Conservation (phyloP, 2,329 filamentous ascomycete genomes). For the Ophiognomonia clavigignenti-juglandacearum region DNA sequence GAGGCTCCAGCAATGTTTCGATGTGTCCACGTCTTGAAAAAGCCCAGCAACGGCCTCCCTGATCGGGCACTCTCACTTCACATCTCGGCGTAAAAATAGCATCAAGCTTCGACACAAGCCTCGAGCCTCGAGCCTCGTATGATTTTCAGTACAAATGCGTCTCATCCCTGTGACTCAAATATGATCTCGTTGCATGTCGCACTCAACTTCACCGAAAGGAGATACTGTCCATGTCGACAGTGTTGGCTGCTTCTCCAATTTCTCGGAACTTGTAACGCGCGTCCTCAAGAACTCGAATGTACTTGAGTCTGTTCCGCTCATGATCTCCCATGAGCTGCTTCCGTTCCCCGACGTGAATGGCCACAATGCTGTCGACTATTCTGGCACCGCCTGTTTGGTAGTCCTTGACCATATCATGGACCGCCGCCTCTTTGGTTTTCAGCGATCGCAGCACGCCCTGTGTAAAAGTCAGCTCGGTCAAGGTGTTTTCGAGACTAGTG, state of each 20-base stretch:
- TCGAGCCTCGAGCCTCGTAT: no score
- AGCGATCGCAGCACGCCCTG: constrained; percentile 10
- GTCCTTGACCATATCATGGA: constrained; percentile 4
- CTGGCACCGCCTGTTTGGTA: constrained; percentile 4
- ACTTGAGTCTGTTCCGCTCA: constrained; percentile 1
- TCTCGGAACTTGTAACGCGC: not conserved
- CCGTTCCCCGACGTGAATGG: constrained; percentile 2
- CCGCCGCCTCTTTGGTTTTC: constrained; percentile 5
- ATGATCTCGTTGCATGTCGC: no score
- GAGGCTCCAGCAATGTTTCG: no score
- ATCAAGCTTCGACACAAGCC: no score
- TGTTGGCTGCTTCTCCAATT: not conserved
- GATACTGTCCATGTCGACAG: not conserved
- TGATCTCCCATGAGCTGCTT: not conserved
- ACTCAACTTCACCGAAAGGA: no score
- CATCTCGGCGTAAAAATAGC: no score
- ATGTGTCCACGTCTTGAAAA: no score
- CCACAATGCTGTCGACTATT: constrained; percentile 1
- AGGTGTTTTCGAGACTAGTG: no score
- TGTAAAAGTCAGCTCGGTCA: not conserved
- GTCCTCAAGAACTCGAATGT: not conserved
- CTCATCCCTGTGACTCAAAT: no score
- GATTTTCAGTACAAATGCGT: no score
- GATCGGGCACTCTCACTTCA: no score
- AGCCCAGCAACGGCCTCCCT: no score